Evolutionary conservation across 352 stramenopile species (phyloP).

Genomic region (Phytophthora fragariaefolia): DNA sequence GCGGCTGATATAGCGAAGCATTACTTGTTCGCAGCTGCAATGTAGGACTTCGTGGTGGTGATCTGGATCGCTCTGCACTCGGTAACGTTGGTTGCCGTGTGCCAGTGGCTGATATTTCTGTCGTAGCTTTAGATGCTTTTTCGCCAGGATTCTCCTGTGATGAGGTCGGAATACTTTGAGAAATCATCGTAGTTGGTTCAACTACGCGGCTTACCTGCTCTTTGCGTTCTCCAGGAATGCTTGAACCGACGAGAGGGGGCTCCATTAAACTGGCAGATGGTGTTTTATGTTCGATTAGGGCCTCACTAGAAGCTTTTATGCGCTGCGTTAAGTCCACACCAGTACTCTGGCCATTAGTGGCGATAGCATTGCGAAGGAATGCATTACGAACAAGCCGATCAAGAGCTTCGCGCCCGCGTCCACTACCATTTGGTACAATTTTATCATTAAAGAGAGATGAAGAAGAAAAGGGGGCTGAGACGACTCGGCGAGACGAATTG

Average conservation of each 20-base stretch:
- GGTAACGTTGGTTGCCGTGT: constrained; percentile 27
- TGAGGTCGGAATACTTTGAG: not conserved
- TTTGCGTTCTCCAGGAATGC: constrained; percentile 2
- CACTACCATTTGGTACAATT: constrained; percentile 44
- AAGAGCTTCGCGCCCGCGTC: constrained; percentile 59
- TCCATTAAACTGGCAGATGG: constrained; percentile 2
- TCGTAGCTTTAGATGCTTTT: not conserved
- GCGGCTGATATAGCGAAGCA: constrained; percentile 7
- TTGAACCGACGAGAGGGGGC: not conserved
- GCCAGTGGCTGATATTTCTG: constrained; percentile 19
- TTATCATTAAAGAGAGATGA: constrained; percentile 58
- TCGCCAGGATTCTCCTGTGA: constrained; percentile 4
- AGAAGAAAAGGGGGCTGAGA: constrained; percentile 33
- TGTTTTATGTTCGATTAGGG: not conserved
- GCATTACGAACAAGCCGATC: constrained; percentile 61
- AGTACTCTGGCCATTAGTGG: constrained; percentile 23
- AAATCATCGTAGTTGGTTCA: not conserved
- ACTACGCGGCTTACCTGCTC: constrained; percentile 3
- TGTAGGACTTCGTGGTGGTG: constrained; percentile 25
- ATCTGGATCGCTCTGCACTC: constrained; percentile 6
- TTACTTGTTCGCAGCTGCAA: constrained; percentile 18
- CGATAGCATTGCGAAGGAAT: constrained; percentile 48
- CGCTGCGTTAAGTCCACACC: not conserved
- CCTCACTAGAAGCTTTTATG: not conserved
- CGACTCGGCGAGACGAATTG: constrained; percentile 31